Conservation (phyloP, 192 early-diverging fungal species). For the Dissophora globulifera region DNA sequence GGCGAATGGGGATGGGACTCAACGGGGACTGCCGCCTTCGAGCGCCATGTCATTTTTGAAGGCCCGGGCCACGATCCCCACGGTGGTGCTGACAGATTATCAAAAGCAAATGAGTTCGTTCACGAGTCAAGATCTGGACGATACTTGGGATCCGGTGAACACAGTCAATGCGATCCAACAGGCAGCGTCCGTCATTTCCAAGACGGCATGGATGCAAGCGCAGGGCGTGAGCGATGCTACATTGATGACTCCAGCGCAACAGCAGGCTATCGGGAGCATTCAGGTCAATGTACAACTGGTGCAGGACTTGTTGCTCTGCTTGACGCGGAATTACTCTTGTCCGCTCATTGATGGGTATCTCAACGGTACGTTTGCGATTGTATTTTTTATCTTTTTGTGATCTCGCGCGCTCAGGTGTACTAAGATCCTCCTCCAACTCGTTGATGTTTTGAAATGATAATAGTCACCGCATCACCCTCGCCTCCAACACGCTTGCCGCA, state of each 20-base stretch:
- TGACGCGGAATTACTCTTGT: slow-evolving; percentile 76
- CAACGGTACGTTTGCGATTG: slow-evolving; percentile 61
- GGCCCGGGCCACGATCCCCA: slow-evolving; percentile 67
- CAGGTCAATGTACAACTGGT: slow-evolving; percentile 67
- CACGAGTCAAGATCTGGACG: slow-evolving; percentile 43
- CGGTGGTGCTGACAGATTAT: slow-evolving; percentile 73
- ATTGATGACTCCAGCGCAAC: slow-evolving; percentile 23
- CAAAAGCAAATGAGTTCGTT: slow-evolving; percentile 63
- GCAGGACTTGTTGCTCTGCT: slow-evolving; percentile 64
- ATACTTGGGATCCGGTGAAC: slow-evolving; percentile 49
- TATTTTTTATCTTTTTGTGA: no score
- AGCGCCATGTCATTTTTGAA: slow-evolving; percentile 77
- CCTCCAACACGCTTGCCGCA: slow-evolving; percentile 52
- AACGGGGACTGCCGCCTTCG: slow-evolving; percentile 72
- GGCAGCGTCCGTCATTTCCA: slow-evolving; percentile 69
- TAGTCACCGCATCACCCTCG: slow-evolving; percentile 25
- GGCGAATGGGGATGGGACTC: slow-evolving; percentile 57
- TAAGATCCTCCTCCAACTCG: no score
- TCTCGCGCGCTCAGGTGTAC: no score
- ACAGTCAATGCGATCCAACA: slow-evolving; percentile 65
- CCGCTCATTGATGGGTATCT: slow-evolving; percentile 57
- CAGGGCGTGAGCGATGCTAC: slow-evolving; percentile 37
- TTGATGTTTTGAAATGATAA: slow-evolving; percentile 5
- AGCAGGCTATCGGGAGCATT: slow-evolving; percentile 59
- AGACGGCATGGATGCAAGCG: slow-evolving; percentile 64